Base-by-base conservation (phyloP, 768 basidiomycete species). In the Leucosporidium scottii region DNA sequence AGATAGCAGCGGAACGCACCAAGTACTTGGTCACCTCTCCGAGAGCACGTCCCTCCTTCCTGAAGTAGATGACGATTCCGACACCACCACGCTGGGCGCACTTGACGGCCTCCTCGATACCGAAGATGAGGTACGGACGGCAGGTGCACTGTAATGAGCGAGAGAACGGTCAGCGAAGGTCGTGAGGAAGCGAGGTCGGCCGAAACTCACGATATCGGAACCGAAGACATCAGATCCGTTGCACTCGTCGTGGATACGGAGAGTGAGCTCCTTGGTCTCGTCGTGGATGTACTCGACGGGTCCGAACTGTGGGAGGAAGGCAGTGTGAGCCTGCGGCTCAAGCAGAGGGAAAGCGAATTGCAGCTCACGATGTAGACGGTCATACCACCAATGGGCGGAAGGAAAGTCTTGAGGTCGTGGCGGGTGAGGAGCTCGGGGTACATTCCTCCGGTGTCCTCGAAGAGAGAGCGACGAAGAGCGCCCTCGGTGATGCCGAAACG, bases 171-270 rank as follows among this genome's bases (percentile, higher is more conserved):
- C 65, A 54, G 58, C 31, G 36, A 30, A 21, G 39, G 27, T 12
- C 21, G 18, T 0, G n/a, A 13, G 8, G 10, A 15, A 30, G 5
- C 30, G 50, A 44, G 31, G 62, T 53, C 57, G 61, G 56, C 5
- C 70, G 75, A 53, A 71, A 76, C 25, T 44, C 13, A 44, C 39
- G 48, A 57, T 59, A 39, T 47, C 50, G 49, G 90, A 93, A 18
- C 93, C 93, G 75, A 96, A 96, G 55, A 96, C 93, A 78, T 97
- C 93, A 10, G 91, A 93, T 8, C 93, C 93, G 75, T 93, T 93
- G 76, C 93, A 97, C 81, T 93, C 92, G 75, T 96, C 94, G 77
- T 98, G 93, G 0, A 93, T 89, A 60, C 91, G 89, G 5, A 93
- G 79, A 0, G 90, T 93, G 25, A 93, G 82, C 69, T 89, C 89